A percentile compares a stretch with the other conserved stretches of the same genome.
Conservation (phyloP, 164 flowering plant genomes). For the Piper betle region DNA sequence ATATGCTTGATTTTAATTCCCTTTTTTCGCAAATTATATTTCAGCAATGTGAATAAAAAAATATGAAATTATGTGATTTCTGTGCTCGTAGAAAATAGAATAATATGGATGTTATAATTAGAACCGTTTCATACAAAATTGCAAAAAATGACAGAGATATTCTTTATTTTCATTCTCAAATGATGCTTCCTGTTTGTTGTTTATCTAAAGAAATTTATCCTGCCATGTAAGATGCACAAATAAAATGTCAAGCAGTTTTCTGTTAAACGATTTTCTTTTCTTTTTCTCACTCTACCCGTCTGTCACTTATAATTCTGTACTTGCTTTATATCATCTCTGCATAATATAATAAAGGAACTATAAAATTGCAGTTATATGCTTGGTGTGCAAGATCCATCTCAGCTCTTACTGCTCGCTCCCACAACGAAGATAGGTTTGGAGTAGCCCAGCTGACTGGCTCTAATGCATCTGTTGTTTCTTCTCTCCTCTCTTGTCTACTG, state of each 20-base stretch:
- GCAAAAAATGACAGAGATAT: too few relatives aligned
- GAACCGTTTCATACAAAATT: too few relatives aligned
- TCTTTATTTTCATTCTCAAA: too few relatives aligned
- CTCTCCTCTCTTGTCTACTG: constrained; percentile 60
- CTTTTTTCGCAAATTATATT: too few relatives aligned
- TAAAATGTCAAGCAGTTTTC: not conserved
- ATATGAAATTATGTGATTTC: too few relatives aligned
- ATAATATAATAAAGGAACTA: not conserved
- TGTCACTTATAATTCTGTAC: not conserved
- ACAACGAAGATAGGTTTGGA: constrained; percentile 71
- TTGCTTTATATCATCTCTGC: not conserved
- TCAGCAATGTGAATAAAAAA: too few relatives aligned
- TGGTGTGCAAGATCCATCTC: constrained; percentile 69
- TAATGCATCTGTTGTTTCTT: constrained; percentile 62
- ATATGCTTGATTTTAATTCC: too few relatives aligned
- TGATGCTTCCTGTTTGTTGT: too few relatives aligned
- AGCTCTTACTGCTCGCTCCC: constrained; percentile 63
- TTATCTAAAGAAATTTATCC: not conserved
- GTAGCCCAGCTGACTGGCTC: constrained; percentile 88
- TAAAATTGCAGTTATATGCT: constrained; percentile 46
- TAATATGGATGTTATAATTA: too few relatives aligned
- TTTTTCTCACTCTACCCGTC: too few relatives aligned
- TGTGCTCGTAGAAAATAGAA: too few relatives aligned
- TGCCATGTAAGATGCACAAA: not conserved
- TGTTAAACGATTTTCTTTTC: too few relatives aligned